Base-by-base conservation (phyloP, 192 early-diverging fungal species). In the Linnemannia elongata region DNA sequence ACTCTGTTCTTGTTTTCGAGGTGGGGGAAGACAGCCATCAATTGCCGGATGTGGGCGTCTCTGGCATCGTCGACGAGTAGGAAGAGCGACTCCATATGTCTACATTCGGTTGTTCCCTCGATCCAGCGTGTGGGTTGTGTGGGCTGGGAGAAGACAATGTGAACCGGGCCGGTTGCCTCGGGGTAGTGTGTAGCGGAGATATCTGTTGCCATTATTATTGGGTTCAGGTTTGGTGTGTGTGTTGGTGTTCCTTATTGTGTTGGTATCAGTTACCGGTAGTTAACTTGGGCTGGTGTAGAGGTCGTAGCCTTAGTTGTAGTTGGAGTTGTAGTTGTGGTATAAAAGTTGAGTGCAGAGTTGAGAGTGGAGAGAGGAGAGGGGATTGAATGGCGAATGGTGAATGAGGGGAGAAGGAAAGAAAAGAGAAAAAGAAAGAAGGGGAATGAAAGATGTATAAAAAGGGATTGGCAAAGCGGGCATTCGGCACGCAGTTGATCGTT, bases 41-140 rank as follows among this genome's bases (percentile, higher is more conserved):
- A 76, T 60, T 87, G 85, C 1, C 45, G 55, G 36, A 87, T 78
- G 42, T 87, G 79, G 33, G 71, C 60, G 63, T 81, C 85, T 18
- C 85, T 75, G n/a, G 85, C 79, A 24, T 87, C 79, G 54, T 87
- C 80, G 54, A 76, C 47, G n/a, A 81, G 79, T 41, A 81, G 79
- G 39, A 81, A 87, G 76, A 87, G 79, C 7, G 72, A 30, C 39
- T 87, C 85, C 45, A 87, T 72, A 13, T 87, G 79, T 57, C 75
- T 57, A 33, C 75, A 76, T 63, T 87, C 85, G 20, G 85, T 87
- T 33, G 85, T 87, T 52, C 45, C 42, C 41, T 87, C 85, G 33
- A 71, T 81, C 79, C 79, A 87, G 18, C 85, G 79, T 33, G 81
- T 27, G 44, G 33, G 6, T 4, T 18, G 20, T 12, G 80, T 55